These are phyloP conservation scores for Theileria luwenshuni DNA, from an alignment of 169 alveolate species.

Conservation along the genomic window DNA sequence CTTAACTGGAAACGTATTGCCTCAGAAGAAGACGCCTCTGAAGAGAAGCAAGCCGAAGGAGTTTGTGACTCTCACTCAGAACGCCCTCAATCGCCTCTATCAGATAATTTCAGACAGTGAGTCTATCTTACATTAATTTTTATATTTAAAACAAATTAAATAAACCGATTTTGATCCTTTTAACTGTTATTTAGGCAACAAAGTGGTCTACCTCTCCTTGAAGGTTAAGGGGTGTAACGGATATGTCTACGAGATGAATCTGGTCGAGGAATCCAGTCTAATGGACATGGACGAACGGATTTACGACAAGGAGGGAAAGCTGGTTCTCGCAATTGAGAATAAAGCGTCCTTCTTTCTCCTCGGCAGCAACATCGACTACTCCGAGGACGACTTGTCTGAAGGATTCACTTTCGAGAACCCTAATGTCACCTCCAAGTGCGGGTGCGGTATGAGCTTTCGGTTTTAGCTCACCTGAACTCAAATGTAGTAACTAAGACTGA, in stretches of 20 bases:
- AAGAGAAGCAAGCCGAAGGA: conserved; percentile 16
- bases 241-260: conserved; percentile 56
- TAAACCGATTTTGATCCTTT: background rate
- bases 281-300: conserved; percentile 59
- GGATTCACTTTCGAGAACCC: conserved; percentile 68
- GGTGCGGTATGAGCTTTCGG: conserved; percentile 61
- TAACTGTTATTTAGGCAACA: conserved; percentile 19
- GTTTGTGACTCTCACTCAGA: conserved; percentile 45
- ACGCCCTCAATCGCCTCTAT: conserved; percentile 33
- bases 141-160: background rate
- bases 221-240: conserved; percentile 68
- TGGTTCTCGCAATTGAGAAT: conserved; percentile 60
- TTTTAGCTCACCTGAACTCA: conserved; percentile 9
- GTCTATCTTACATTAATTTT: background rate
- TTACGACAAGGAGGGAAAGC: conserved; percentile 37
- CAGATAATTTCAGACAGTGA: conserved; percentile 42
- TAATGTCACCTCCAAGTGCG: conserved; percentile 67
- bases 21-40: background rate
- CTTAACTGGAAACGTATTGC: background rate
- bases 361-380: conserved; percentile 58
- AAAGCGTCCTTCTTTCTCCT: conserved; percentile 62
- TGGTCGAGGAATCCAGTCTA: conserved; percentile 33
- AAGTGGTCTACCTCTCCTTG: conserved; percentile 47
- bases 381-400: conserved; percentile 39
- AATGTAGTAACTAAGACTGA: no score